Evolutionary conservation across 2,329 filamentous ascomycete species (phyloP).

Genomic region (Ceratocystis papillata): DNA sequence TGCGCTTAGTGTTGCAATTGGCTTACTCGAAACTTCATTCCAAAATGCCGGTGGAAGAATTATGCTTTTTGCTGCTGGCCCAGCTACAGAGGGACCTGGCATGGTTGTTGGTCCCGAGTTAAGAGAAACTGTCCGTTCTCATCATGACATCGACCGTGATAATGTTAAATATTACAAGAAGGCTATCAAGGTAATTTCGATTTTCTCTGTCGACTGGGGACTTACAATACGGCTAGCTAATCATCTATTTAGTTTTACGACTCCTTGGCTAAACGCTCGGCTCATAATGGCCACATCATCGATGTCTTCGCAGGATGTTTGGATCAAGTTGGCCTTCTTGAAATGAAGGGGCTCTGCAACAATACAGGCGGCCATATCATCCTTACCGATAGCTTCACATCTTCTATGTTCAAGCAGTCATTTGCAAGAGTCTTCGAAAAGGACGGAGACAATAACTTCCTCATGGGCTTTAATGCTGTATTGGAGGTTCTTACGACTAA

Average conservation of each 20-base stretch:
- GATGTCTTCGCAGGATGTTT: slow-evolving; percentile 97
- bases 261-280: slow-evolving; percentile 79
- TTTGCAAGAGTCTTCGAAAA: slow-evolving; percentile 97
- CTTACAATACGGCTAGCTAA: too few species aligned
- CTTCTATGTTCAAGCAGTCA: slow-evolving; percentile 98
- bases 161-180: slow-evolving; percentile 99
- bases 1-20: slow-evolving; percentile 88
- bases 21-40: slow-evolving; percentile 86
- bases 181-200: slow-evolving; percentile 63
- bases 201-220: too few species aligned
- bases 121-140: slow-evolving; percentile 90
- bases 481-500: slow-evolving; percentile 95
- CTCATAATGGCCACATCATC: slow-evolving; percentile 93
- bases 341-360: slow-evolving; percentile 97
- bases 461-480: slow-evolving; percentile 97
- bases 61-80: slow-evolving; percentile 93
- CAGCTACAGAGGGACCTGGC: slow-evolving; percentile 89
- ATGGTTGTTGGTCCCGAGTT: slow-evolving; percentile 95
- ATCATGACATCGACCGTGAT: slow-evolving; percentile 96
- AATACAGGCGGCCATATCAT: slow-evolving; percentile 98
- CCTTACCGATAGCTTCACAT: slow-evolving; percentile 93
- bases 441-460: slow-evolving; percentile 81
- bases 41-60: slow-evolving; percentile 90
- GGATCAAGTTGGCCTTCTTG: slow-evolving; percentile 89
- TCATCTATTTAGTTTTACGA: slow-evolving; percentile 66